A percentile compares a stretch with the other conserved stretches of the same genome.
phyloP scores from a whole-genome alignment of 305 asterid species.

The Ruellia speciosa region DNA sequence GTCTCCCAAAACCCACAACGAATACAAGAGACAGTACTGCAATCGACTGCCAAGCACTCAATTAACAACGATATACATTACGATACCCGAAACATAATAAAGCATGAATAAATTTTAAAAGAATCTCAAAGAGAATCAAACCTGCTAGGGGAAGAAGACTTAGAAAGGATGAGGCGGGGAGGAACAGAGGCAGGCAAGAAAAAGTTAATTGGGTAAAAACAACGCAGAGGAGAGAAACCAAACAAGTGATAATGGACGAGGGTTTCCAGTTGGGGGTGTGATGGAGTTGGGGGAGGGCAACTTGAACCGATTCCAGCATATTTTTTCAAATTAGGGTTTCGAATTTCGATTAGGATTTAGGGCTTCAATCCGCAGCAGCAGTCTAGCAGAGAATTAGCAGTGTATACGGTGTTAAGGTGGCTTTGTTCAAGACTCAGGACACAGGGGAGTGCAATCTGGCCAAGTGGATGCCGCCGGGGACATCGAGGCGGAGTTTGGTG shows the following conservation, averaged over 20 bases:
- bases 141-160: slow-evolving; percentile 43
- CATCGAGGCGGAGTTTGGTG: no score
- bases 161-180: slow-evolving; percentile 29
- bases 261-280: slow-evolving; percentile 17
- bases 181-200: slow-evolving; percentile 30
- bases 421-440: no score
- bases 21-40: slow-evolving; percentile 34
- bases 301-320: not conserved
- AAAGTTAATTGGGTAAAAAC: slow-evolving; percentile 32
- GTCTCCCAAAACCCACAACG: slow-evolving; percentile 37
- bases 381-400: no score
- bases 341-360: no score
- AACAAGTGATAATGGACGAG: slow-evolving; percentile 17
- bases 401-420: no score
- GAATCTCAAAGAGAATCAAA: slow-evolving; percentile 6
- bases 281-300: not conserved
- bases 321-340: not conserved
- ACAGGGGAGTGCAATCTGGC: no score
- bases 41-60: slow-evolving; percentile 8
- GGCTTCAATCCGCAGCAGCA: no score
- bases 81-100: not conserved
- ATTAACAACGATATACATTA: not conserved
- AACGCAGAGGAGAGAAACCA: slow-evolving; percentile 35
- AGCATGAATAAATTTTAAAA: not conserved
- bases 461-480: no score